Conservation (phyloP, 768 basidiomycete genomes). For the Polyporus arcularius region DNA sequence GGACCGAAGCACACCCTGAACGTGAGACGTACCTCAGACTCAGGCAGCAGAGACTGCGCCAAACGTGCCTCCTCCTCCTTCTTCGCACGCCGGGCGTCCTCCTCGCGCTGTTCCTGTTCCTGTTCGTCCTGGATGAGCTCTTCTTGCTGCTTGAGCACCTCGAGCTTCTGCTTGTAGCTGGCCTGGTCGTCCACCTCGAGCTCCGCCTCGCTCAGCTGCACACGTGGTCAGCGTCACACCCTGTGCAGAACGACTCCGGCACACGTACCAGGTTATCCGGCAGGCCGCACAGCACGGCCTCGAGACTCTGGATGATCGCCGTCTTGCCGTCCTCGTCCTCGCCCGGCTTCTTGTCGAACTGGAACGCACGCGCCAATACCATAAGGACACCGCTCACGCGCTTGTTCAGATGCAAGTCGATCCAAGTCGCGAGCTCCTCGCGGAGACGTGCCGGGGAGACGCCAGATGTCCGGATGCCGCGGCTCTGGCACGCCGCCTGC, state of each 20-base stretch:
- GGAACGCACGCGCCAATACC: conserved; percentile 92
- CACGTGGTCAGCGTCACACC: neutral
- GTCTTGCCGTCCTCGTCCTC: conserved; percentile 83
- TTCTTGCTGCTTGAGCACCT: conserved; percentile 96
- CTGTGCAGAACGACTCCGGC: neutral
- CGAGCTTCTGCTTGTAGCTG: conserved; percentile 97
- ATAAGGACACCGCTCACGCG: conserved; percentile 93
- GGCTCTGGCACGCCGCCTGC: conserved; percentile 89
- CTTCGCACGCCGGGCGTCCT: conserved; percentile 84
- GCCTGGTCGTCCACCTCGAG: conserved; percentile 94
- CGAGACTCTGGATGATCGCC: conserved; percentile 76
- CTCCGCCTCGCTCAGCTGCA: conserved; percentile 93
- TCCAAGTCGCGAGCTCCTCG: conserved; percentile 92
- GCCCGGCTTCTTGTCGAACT: conserved; percentile 78
- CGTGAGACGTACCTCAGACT: conserved; percentile 65
- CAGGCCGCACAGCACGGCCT: conserved; percentile 86
- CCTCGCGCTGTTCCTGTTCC: conserved; percentile 96
- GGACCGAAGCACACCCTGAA: no score
- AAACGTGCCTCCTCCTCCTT: conserved; percentile 75
- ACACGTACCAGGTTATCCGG: conserved; percentile 88
- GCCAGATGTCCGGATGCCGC: conserved; percentile 88
- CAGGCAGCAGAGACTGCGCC: conserved; percentile 83
- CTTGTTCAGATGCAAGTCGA: conserved; percentile 85
- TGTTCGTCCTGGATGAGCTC: conserved; percentile 99
- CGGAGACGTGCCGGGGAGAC: conserved; percentile 86